Base-by-base conservation (phyloP, 163 green algal genomes). In the Scenedesmus sp. region DNA sequence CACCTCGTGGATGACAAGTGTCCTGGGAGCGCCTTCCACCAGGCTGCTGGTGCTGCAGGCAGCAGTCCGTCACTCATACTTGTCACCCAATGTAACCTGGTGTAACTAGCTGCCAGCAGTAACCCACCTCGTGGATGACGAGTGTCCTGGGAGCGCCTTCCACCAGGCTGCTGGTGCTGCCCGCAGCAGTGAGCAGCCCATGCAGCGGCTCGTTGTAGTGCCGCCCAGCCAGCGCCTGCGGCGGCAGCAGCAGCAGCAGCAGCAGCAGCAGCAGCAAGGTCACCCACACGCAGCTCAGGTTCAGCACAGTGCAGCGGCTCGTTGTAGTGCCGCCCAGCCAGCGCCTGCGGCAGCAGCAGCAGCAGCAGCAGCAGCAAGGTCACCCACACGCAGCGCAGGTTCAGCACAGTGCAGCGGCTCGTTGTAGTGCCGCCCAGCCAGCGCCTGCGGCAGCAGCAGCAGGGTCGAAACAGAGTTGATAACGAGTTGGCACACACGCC, bases 1-100 rank as follows among this genome's bases (percentile, higher is more conserved):
- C 82, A 96, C 81, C 88, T 96, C 92, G 2, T 94, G 90, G 56
- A 95, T 10, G 12, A 95, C 84, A 1, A 97, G 84, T 5, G 93
- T 95, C 1, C 88, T 54, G 0, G 64, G 74, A 64, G 34, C 60
- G 10, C 82, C 92, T 9, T 77, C 92, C 57, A 89, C 86, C 52
- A 84, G 60, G 15, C 12, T 54, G 73, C 18, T 62, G 26, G 56
- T 93, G 52, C 55, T 81, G 81, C 89, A 87, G 2, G 86, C 90
- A 74, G 89, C 92, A 46, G 67, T 92, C 54, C 34, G 34, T 46
- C 34, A 46, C 34, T 46, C 34, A 46, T 46, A 46, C 34, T 46
- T 46, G 34, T 46, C 34, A 46, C 34, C 34, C 34, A 46, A 46
- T 46, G 34, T 46, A 46, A 46, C 34, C 34, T 46, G 34, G 34